Percentiles rank a stretch among this genome's conserved stretches.
These are phyloP conservation scores for Ceratobasidium sp. DNA, from an alignment of 1,284 basidiomycete species.

Conservation along the genomic window DNA sequence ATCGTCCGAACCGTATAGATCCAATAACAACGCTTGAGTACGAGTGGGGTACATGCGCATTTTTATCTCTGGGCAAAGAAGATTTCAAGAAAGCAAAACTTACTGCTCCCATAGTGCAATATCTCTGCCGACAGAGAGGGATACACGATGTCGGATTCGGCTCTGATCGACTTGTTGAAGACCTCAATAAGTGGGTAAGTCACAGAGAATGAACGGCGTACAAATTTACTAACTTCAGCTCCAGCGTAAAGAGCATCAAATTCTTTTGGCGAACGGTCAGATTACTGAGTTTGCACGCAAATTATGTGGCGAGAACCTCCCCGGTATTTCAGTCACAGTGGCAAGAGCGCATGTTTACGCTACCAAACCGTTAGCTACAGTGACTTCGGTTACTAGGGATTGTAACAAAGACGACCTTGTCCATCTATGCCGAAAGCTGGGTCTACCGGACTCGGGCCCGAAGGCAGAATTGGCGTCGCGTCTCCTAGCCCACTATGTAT, in stretches of 20 bases:
- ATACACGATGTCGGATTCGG: neutral
- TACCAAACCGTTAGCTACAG: neutral
- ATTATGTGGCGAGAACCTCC: neutral
- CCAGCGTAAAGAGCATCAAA: no score
- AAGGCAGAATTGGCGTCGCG: neutral
- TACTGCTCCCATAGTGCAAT: neutral
- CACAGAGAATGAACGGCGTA: no score
- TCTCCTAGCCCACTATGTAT: no score
- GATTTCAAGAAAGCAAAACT: conserved; percentile 3
- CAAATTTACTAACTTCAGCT: no score
- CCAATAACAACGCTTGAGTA: conserved; percentile 3
- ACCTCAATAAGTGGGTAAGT: conserved; percentile 14
- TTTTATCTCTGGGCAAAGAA: conserved; percentile 2
- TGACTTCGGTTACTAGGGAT: neutral
- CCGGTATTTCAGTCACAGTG: neutral
- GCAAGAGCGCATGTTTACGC: neutral
- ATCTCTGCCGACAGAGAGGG: neutral
- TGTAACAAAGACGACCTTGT: conserved; percentile 3
- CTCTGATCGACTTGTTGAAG: neutral
- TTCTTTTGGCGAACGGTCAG: no score
- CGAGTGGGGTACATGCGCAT: neutral
- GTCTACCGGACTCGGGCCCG: neutral
- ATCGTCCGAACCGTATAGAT: conserved; percentile 1
- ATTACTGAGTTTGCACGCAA: neutral
- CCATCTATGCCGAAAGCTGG: neutral